These are phyloP conservation scores for Amanita muscaria DNA, from an alignment of 768 basidiomycete species.

Conservation along the genomic window DNA sequence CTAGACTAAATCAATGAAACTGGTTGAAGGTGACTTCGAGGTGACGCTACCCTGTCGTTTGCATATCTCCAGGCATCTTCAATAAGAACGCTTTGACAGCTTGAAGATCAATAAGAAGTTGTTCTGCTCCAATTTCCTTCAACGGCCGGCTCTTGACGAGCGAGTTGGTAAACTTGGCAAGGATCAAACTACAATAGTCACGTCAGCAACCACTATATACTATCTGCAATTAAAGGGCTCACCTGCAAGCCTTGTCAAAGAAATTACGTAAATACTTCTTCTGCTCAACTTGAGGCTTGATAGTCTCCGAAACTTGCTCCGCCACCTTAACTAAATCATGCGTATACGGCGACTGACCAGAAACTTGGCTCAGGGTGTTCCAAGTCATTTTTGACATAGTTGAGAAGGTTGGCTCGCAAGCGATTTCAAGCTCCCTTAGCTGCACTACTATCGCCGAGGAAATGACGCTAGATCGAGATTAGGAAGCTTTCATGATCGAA, in stretches of 20 bases:
- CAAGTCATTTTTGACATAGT: constrained; percentile 73
- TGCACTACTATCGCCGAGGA: constrained; percentile 75
- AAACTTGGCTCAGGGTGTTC: constrained; percentile 74
- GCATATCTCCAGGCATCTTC: constrained; percentile 73
- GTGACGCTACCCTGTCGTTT: constrained; percentile 42
- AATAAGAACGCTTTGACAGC: constrained; percentile 74
- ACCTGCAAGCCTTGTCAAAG: constrained; percentile 92
- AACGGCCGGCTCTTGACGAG: constrained; percentile 87
- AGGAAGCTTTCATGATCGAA: not conserved
- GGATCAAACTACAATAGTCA: constrained; percentile 57
- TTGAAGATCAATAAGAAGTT: constrained; percentile 82
- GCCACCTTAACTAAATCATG: constrained; percentile 65
- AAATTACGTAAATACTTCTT: constrained; percentile 93
- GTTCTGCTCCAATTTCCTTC: constrained; percentile 91
- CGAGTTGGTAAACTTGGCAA: constrained; percentile 83
- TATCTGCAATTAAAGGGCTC: constrained; percentile 9
- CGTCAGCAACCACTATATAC: not conserved
- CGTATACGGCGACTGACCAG: constrained; percentile 76
- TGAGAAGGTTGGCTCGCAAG: constrained; percentile 72
- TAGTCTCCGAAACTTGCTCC: constrained; percentile 66
- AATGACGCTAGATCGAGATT: constrained; percentile 48
- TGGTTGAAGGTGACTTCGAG: not conserved
- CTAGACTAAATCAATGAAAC: constrained; percentile 31
- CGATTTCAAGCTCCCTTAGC: constrained; percentile 78
- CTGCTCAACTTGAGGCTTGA: constrained; percentile 80